A percentile compares a stretch with the other conserved stretches of the same genome.
Evolutionary conservation across 108 stramenopile genomes (phyloP).

Genomic region (Skeletonema marinoi): DNA sequence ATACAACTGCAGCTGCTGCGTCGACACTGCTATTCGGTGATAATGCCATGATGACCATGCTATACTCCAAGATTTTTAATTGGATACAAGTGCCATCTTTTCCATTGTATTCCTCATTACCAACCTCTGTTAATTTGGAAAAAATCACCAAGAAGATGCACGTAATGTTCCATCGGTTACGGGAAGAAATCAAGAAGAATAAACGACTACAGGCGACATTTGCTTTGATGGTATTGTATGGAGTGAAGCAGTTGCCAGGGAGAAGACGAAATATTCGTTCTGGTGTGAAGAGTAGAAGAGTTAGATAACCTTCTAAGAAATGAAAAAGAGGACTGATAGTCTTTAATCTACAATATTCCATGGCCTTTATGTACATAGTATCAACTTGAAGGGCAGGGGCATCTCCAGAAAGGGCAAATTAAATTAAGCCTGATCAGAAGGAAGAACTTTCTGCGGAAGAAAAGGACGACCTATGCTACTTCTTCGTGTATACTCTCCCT

Average conservation of each 20-base stretch:
- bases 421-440: no score
- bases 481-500: no score
- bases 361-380: not conserved
- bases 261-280: not conserved
- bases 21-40: not conserved
- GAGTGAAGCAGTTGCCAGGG: conserved; percentile 2
- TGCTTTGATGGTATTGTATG: conserved; percentile 37
- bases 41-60: not conserved
- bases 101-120: not conserved
- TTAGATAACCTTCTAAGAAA: not conserved
- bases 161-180: not conserved
- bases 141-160: not conserved
- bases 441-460: no score
- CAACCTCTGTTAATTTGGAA: not conserved
- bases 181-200: conserved; percentile 31
- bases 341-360: no score
- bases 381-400: not conserved
- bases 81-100: conserved; percentile 3
- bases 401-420: not conserved
- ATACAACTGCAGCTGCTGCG: not conserved
- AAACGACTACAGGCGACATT: conserved; percentile 27
- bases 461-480: no score
- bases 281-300: not conserved
- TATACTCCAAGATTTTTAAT: conserved; percentile 7
- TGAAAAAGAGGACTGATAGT: not conserved